These are phyloP conservation scores for Nyctanthes arbortristis DNA, from an alignment of 257 asterid genomes.

Conservation along the genomic window DNA sequence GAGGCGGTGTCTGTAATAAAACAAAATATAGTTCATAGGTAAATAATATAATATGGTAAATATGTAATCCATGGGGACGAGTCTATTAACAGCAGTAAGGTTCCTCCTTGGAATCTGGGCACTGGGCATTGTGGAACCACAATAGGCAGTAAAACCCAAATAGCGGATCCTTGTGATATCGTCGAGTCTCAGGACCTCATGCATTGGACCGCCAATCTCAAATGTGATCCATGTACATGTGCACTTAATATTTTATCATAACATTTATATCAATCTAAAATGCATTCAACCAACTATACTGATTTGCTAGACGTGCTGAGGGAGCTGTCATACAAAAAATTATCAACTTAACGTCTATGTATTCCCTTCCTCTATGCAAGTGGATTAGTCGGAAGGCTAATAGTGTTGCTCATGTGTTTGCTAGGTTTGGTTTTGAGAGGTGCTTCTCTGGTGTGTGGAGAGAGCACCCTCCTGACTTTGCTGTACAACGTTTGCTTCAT, in stretches of 20 bases:
- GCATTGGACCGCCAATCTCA: not conserved
- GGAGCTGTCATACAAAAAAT: too few species aligned
- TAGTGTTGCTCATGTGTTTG: too few species aligned
- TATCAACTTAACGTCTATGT: too few species aligned
- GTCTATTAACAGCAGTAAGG: not conserved
- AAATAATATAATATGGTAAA: not conserved
- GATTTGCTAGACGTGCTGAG: too few species aligned
- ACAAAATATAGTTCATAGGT: not conserved
- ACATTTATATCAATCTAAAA: not conserved
- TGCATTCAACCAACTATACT: not conserved
- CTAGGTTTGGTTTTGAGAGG: too few species aligned
- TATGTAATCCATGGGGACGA: not conserved
- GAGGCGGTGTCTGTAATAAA: not conserved
- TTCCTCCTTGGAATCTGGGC: not conserved
- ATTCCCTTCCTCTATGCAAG: too few species aligned
- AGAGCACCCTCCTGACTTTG: too few species aligned
- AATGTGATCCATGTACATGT: not conserved
- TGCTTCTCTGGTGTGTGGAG: too few species aligned
- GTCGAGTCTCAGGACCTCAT: not conserved
- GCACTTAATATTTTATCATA: not conserved
- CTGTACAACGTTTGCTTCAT: too few species aligned
- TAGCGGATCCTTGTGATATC: not conserved
- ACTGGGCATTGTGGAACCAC: not conserved
- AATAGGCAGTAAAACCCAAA: not conserved
- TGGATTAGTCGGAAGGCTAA: too few species aligned